A percentile compares a stretch with the other conserved stretches of the same genome.
Evolutionary conservation across 805 yeast genomes (phyloP).

Genomic region (Metschnikowia amazonensis): DNA sequence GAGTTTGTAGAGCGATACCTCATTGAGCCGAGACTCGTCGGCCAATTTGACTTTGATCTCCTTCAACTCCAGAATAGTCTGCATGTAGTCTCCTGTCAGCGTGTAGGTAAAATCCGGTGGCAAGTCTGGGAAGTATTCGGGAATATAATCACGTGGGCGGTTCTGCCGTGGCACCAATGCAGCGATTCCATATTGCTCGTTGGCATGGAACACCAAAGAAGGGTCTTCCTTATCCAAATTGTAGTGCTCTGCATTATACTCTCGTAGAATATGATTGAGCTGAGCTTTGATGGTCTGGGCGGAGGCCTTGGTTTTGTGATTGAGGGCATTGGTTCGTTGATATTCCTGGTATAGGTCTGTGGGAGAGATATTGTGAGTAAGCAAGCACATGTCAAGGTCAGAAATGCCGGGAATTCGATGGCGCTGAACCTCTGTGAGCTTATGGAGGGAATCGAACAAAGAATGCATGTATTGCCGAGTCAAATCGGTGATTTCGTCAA

Average conservation of each 20-base stretch:
- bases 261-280: conserved; percentile 13
- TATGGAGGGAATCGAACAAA: conserved; percentile 42
- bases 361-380: conserved; percentile 40
- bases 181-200: conserved; percentile 48
- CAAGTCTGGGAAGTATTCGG: conserved; percentile 76
- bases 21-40: conserved; percentile 78
- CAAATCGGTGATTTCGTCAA: conserved; percentile 28
- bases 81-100: conserved; percentile 65
- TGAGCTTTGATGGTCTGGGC: conserved; percentile 8
- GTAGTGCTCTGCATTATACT: conserved; percentile 17
- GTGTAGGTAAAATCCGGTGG: conserved; percentile 94
- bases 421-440: conserved; percentile 56
- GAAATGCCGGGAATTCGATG: conserved; percentile 49
- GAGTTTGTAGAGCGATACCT: conserved; percentile 65
- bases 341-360: conserved; percentile 39
- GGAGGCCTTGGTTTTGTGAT: conserved; percentile 1
- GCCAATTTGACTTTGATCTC: conserved; percentile 67
- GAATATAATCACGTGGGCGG: conserved; percentile 47
- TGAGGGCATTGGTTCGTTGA: conserved; percentile 10
- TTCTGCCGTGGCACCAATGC: conserved; percentile 52
- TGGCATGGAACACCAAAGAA: conserved; percentile 52
- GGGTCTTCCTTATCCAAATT: conserved; percentile 33
- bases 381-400: conserved; percentile 47
- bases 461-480: conserved; percentile 30
- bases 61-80: conserved; percentile 64